phyloP scores from a whole-genome alignment of 164 flowering plant species.

The Vitis labrusca region DNA sequence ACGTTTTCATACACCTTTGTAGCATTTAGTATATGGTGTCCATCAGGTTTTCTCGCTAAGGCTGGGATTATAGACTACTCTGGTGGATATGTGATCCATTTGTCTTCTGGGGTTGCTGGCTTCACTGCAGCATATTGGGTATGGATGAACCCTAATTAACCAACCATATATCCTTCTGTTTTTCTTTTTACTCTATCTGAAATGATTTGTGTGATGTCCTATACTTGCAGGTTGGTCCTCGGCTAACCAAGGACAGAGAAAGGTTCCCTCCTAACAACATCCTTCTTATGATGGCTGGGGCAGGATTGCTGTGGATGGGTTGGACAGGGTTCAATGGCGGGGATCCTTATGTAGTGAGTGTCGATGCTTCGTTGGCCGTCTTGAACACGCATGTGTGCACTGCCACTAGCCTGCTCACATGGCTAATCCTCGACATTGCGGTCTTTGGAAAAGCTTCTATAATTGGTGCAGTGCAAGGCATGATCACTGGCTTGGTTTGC shows the following conservation, averaged over 20 bases:
- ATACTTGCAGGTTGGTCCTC: conserved; percentile 32
- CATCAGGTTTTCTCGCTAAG: conserved; percentile 20
- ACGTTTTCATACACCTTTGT: conserved; percentile 34
- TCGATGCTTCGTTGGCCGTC: conserved; percentile 37
- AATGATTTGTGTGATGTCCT: not conserved
- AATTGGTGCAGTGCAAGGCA: conserved; percentile 39
- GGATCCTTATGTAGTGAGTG: conserved; percentile 20
- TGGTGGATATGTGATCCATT: conserved; percentile 32
- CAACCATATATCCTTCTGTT: no score
- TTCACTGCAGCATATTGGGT: conserved; percentile 42
- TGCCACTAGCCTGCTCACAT: conserved; percentile 35
- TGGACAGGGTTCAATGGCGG: conserved; percentile 45
- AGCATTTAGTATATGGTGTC: conserved; percentile 36
- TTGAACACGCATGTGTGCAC: conserved; percentile 35
- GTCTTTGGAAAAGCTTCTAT: conserved; percentile 30
- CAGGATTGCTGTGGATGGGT: conserved; percentile 41
- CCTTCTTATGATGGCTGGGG: conserved; percentile 36
- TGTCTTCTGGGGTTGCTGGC: conserved; percentile 39
- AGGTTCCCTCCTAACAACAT: conserved; percentile 36
- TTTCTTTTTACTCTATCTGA: no score
- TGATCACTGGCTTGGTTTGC: conserved; percentile 40
- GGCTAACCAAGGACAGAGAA: conserved; percentile 28
- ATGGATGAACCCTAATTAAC: not conserved
- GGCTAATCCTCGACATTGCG: conserved; percentile 26
- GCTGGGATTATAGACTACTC: conserved; percentile 31